These are phyloP conservation scores for Hypoxylon sp. DNA, from an alignment of 2,329 filamentous ascomycete species.

Conservation along the genomic window DNA sequence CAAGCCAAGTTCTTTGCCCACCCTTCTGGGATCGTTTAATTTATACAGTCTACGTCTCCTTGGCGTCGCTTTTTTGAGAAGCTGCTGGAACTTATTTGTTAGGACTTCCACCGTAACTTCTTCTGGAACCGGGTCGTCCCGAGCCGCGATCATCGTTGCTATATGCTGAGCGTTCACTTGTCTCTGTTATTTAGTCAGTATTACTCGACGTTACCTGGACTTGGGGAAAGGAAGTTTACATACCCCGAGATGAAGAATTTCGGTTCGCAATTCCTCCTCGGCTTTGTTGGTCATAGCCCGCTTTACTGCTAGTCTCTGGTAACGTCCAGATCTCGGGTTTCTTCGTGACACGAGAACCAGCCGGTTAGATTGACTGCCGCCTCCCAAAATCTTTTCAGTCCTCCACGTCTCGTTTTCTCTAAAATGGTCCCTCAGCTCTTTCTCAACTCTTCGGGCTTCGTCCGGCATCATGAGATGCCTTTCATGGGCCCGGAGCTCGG, in stretches of 20 bases:
- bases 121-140: not conserved
- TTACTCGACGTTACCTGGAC: too few species aligned
- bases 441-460: too few species aligned
- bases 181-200: not conserved
- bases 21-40: not conserved
- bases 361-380: too few species aligned
- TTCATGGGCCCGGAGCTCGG: too few species aligned
- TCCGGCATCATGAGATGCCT: too few species aligned
- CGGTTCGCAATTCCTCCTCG: not conserved
- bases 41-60: not conserved
- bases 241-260: slow-evolving; percentile 2
- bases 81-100: not conserved
- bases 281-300: not conserved
- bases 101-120: too few species aligned
- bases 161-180: slow-evolving; percentile 5
- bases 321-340: too few species aligned
- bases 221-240: too few species aligned
- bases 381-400: too few species aligned
- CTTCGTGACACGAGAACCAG: too few species aligned
- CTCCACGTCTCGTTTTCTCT: too few species aligned
- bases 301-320: slow-evolving; percentile 10
- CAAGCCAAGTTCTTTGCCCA: slow-evolving; percentile 2
- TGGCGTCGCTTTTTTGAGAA: not conserved
- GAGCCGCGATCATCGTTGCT: not conserved
- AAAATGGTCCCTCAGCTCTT: not conserved